These are phyloP conservation scores for Penicillium sp. DNA, from an alignment of 2,329 filamentous ascomycete species.

Conservation along the genomic window DNA sequence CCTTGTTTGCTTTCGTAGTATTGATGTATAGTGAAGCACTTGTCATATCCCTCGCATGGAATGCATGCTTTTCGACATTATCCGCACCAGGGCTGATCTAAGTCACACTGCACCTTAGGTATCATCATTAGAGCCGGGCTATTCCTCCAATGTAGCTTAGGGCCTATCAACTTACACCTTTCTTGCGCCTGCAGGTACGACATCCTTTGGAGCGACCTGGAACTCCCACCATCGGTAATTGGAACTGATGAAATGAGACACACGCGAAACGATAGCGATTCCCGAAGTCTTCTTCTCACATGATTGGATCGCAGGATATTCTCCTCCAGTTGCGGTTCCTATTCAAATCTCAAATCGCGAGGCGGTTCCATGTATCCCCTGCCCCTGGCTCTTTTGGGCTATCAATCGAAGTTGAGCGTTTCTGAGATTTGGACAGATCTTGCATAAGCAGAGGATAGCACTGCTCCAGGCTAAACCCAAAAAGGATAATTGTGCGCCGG, in stretches of 20 bases:
- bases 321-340: not conserved
- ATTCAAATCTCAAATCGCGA: not conserved
- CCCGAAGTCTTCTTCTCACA: not conserved
- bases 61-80: slow-evolving; percentile 19
- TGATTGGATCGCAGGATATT: not conserved
- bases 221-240: slow-evolving; percentile 14
- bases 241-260: not conserved
- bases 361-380: not conserved
- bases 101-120: slow-evolving; percentile 11
- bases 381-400: not conserved
- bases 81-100: slow-evolving; percentile 12
- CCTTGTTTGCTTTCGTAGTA: slow-evolving; percentile 6
- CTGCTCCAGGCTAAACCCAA: not conserved
- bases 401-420: not conserved
- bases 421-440: not conserved
- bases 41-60: slow-evolving; percentile 14
- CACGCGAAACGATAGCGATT: not conserved
- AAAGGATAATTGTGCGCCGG: not conserved
- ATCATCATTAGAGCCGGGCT: not conserved
- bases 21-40: slow-evolving; percentile 2
- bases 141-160: not conserved
- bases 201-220: slow-evolving; percentile 17
- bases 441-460: not conserved
- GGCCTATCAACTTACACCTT: slow-evolving; percentile 16
- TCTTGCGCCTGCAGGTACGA: slow-evolving; percentile 18